A percentile compares a stretch with the other conserved stretches of the same genome.
These are phyloP conservation scores for Apiotrichum porosum DNA, from an alignment of 1,284 basidiomycete species.

Conservation along the genomic window DNA sequence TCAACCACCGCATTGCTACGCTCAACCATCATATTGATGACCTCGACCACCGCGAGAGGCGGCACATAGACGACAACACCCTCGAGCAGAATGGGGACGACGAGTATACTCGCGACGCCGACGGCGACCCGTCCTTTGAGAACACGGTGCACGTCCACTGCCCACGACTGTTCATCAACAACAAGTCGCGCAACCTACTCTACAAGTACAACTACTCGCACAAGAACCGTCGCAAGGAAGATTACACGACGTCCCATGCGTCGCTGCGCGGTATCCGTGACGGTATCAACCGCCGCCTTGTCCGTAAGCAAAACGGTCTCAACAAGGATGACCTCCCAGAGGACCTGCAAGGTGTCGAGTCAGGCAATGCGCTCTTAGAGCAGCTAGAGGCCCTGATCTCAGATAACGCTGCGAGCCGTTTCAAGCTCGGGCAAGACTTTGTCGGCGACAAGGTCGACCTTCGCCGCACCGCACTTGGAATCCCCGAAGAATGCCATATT, in stretches of 20 bases:
- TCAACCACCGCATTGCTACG: slow-evolving; percentile 22
- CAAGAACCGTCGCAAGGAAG: slow-evolving; percentile 64
- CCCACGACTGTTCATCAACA: slow-evolving; percentile 76
- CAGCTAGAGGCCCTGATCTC: slow-evolving; percentile 21
- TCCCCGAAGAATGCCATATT: slow-evolving; percentile 46
- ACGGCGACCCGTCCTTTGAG: slow-evolving; percentile 52
- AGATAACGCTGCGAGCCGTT: slow-evolving; percentile 10
- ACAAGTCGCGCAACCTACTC: slow-evolving; percentile 72
- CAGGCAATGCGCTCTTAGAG: slow-evolving; percentile 2
- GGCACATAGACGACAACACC: slow-evolving; percentile 34
- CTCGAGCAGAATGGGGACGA: slow-evolving; percentile 14
- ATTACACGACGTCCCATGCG: slow-evolving; percentile 85
- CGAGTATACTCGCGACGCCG: neutral
- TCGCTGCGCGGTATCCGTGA: slow-evolving; percentile 45
- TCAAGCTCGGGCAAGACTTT: slow-evolving; percentile 21
- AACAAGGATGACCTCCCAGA: slow-evolving; percentile 12
- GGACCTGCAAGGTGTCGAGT: neutral
- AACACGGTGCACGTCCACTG: slow-evolving; percentile 89
- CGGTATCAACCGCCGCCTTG: slow-evolving; percentile 21
- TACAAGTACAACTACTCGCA: slow-evolving; percentile 88
- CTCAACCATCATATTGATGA: slow-evolving; percentile 29
- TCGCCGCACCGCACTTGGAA: slow-evolving; percentile 22
- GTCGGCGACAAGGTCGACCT: slow-evolving; percentile 14
- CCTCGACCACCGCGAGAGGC: slow-evolving; percentile 23
- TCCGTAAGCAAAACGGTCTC: slow-evolving; percentile 14